Evolutionary conservation across 768 basidiomycete genomes (phyloP), one percentile per base, ranked within the genome.

Genomic region (Serendipita sp.): DNA sequence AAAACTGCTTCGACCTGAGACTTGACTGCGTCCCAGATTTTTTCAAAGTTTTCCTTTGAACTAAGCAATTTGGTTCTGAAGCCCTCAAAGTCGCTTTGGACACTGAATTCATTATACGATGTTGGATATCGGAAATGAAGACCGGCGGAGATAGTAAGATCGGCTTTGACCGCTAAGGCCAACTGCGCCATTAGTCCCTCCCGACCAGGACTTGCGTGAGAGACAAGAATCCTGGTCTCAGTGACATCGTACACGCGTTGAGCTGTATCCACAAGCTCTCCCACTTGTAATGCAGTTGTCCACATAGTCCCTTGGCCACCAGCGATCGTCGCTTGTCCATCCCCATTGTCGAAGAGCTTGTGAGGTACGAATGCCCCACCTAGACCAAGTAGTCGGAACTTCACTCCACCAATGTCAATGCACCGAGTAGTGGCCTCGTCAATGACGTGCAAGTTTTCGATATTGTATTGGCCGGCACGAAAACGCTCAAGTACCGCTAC

Each of bases 231-330:
- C 69, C 96, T 88, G 62, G 95, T 98, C 75, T 99, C 96, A 23
- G 89, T 81, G 31, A 83, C 83, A 73, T 99, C 96, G 71, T 83
- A 93, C 62, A 94, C 91, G 67, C 92, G 83, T 72, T 95, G 91
- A 0, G 96, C 91, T 2, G 94, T 98, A 74, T 98, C 96, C 53
- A 98, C 88, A 62, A 99, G 87, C 73, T 99, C 95, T 65, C 96
- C 96, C 44, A 99, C 89, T 73, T 99, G 96, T 29, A 99, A 81
- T 3, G 91, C 89, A 0, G 95, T 98, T 0, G 91, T 90, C 96
- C 96, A 99, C 86, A 98, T 95, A 18, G 94, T 98, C 34, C 96
- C 96, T 70, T 91, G 88, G 1, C 93, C 96, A 40, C 96, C 96
- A 0, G 96, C 95, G 67, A 99, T 96, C n/a, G 95, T 97, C 10